These are phyloP conservation scores for Trichoderma koningii DNA, from an alignment of 2,329 filamentous ascomycete species.

Conservation along the genomic window DNA sequence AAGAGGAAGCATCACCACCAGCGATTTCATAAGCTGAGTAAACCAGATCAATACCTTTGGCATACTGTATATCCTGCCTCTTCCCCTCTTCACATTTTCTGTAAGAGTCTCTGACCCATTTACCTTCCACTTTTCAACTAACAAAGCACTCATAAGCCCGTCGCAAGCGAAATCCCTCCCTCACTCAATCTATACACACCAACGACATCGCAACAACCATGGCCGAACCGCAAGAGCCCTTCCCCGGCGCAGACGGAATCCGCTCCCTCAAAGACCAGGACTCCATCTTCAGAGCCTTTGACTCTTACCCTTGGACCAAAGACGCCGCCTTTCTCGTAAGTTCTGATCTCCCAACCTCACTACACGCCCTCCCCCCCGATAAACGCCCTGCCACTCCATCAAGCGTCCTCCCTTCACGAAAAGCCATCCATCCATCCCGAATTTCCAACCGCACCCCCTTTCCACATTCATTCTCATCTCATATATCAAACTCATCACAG, in stretches of 20 bases:
- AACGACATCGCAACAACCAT: not conserved
- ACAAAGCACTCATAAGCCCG: not conserved
- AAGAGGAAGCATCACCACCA: not conserved
- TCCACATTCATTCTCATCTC: too few species aligned
- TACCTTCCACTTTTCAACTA: not conserved
- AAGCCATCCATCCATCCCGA: too few species aligned
- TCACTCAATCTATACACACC: not conserved
- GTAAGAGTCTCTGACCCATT: too few species aligned
- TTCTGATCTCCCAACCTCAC: not conserved
- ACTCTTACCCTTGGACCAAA: constrained; percentile 66
- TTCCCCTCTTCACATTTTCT: too few species aligned
- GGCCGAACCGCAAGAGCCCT: constrained; percentile 17
- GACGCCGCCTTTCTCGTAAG: constrained; percentile 68
- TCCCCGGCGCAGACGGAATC: constrained; percentile 41
- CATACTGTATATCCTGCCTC: too few species aligned
- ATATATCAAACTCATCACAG: not conserved
- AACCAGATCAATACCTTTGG: not conserved
- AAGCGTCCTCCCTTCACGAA: too few species aligned
- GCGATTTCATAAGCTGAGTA: not conserved
- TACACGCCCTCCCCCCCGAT: not conserved
- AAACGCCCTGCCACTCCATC: not conserved
- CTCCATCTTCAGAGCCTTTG: constrained; percentile 61
- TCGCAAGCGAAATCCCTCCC: not conserved
- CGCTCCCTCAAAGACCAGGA: constrained; percentile 44
- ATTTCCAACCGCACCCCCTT: too few species aligned